Evolutionary conservation across 2,329 filamentous ascomycete species (phyloP).

Genomic region (Cercospora nicotianae): DNA sequence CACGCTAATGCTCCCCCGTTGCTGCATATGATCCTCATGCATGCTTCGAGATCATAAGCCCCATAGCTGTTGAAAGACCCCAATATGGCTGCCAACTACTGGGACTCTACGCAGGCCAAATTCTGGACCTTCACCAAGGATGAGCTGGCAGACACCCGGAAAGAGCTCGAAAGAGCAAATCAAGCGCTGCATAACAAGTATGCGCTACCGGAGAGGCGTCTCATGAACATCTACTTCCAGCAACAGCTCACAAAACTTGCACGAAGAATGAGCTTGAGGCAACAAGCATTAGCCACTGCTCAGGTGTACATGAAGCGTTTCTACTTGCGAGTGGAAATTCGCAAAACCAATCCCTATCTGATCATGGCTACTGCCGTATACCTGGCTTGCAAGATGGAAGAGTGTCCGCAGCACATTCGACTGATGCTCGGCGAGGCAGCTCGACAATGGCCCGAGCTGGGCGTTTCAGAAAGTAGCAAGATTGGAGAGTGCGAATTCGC

Average conservation of each 20-base stretch:
- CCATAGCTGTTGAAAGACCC: neutral
- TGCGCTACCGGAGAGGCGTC: conserved; percentile 75
- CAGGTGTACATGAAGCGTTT: conserved; percentile 94
- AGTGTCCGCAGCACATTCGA: conserved; percentile 93
- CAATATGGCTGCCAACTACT: conserved; percentile 90
- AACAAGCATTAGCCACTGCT: conserved; percentile 90
- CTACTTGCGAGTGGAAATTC: conserved; percentile 86
- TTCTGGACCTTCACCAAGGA: conserved; percentile 89
- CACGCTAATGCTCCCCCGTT: neutral
- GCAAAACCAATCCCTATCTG: conserved; percentile 89
- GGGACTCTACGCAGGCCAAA: conserved; percentile 87
- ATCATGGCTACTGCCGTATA: conserved; percentile 92
- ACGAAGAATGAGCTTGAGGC: conserved; percentile 78
- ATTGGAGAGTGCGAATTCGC: conserved; percentile 93
- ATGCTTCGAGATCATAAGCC: neutral
- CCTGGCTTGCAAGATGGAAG: conserved; percentile 96
- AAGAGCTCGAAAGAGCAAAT: conserved; percentile 71
- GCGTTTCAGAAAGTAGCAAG: conserved; percentile 74
- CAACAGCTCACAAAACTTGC: conserved; percentile 81
- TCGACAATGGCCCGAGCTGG: conserved; percentile 77
- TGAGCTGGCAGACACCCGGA: conserved; percentile 72
- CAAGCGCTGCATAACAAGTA: conserved; percentile 72
- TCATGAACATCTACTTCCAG: conserved; percentile 89
- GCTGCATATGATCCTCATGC: neutral
- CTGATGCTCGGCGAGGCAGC: conserved; percentile 85